These are phyloP conservation scores for Lomentospora prolificans DNA, from an alignment of 2,329 filamentous ascomycete genomes.

Conservation along the genomic window DNA sequence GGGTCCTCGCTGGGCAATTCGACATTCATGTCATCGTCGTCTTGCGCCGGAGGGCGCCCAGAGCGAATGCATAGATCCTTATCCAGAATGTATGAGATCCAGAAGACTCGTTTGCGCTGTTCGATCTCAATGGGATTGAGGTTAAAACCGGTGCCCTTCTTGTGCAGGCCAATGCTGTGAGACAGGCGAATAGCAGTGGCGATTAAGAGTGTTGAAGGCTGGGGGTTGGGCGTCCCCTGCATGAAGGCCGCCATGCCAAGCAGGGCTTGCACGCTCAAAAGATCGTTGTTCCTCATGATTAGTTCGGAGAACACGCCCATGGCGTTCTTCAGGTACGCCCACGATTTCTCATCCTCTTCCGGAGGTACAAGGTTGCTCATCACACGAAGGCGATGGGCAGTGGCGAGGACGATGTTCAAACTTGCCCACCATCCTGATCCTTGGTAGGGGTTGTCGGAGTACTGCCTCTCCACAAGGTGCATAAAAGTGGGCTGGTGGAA, in stretches of 20 bases:
- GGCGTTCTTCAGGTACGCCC: conserved; percentile 93
- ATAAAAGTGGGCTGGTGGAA: conserved; percentile 98
- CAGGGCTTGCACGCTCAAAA: conserved; percentile 88
- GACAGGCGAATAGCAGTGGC: conserved; percentile 83
- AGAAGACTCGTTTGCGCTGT: conserved; percentile 62
- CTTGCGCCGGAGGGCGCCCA: conserved; percentile 49
- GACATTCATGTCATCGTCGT: conserved; percentile 78
- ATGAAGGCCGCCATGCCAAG: conserved; percentile 91
- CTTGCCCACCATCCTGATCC: conserved; percentile 98
- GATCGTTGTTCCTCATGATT: conserved; percentile 90
- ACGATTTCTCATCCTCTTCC: conserved; percentile 89
- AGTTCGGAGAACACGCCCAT: conserved; percentile 88
- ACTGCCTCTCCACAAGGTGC: conserved; percentile 91
- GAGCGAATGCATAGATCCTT: conserved; percentile 53
- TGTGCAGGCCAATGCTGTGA: conserved; percentile 92
- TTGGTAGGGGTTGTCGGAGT: conserved; percentile 84
- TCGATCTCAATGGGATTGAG: conserved; percentile 90
- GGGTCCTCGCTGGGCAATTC: conserved; percentile 88
- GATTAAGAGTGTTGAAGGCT: conserved; percentile 84
- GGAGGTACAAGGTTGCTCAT: conserved; percentile 90
- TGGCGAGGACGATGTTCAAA: conserved; percentile 87
- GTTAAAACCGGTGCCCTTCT: conserved; percentile 84
- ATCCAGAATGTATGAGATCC: conserved; percentile 57
- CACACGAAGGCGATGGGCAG: conserved; percentile 81
- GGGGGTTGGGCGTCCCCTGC: conserved; percentile 92